Base-by-base conservation (phyloP, 1,284 basidiomycete genomes). In the Ganoderma lucidum region DNA sequence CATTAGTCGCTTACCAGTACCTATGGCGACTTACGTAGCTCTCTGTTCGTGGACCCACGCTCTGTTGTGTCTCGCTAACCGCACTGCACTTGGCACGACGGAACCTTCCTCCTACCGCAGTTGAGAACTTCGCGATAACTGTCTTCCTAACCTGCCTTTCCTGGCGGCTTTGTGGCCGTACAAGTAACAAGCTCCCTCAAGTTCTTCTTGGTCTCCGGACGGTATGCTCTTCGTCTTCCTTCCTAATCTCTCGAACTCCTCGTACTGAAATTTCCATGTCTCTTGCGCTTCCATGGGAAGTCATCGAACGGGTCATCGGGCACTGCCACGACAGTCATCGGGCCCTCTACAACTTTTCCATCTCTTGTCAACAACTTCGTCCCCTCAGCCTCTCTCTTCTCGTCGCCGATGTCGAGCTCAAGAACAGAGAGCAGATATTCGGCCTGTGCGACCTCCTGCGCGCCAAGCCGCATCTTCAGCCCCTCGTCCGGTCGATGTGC, bases 101-200 rank as follows among this genome's bases (percentile, higher is more conserved):
- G 48, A 51, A 51, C 48, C 48, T 51, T 51, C 23, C 48, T 28
- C n/a, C 19, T 51, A 51, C 48, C 48, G 48, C 48, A 28, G 48
- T 51, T 12, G 23, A 51, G 48, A 51, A 51, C 45, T 23, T 9
- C n/a, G 14, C 45, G 17, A n/a, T 19, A 6, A 48, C 6, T 9
- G 45, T 23, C 45, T 48, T 10, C 23, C 23, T 51, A 28, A 51
- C 23, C 48, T 51, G 10, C 48, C 48, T 28, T 51, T 51, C 48
- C 23, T 14, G 10, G 48, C 28, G 48, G 23, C 23, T 23, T 51
- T 19, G 48, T 28, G 19, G 48, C 23, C 23, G 4, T 51, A 51
- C 48, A 51, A 51, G 48, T 51, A 51, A 51, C 48, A 28, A 51
- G 23, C 48, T 8, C 23, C 23, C 23, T 14, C 23, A 51, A 51